Base-by-base conservation (phyloP, 345 rosid genomes). In the Eucalyptus globulus region DNA sequence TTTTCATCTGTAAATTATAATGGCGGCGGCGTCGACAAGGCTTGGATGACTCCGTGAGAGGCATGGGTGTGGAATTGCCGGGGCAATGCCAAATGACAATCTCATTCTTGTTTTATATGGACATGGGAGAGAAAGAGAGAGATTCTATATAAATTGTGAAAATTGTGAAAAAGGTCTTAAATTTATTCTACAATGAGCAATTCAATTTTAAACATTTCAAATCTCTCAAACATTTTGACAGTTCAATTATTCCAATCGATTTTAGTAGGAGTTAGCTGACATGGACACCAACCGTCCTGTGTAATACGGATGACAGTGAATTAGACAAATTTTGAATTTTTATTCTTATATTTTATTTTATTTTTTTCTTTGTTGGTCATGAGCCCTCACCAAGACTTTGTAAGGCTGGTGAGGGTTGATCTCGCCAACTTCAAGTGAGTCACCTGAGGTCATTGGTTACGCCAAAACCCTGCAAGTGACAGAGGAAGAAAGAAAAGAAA, bases 401-500 rank as follows among this genome's bases (percentile, higher is more conserved):
- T 2, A 1, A 56, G 62, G 62, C 62, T 10, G 0, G 29, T 5
- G 6, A 56, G 62, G 62, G 62, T 24, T 24, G 27, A 24, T 6
- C 62, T 56, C 3, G 6, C 6, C 27, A 56, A 56, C 27, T 56
- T 56, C 27, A 8, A 56, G 62, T 5, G 5, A 56, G 60, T 56
- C 62, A 56, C 62, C 6, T 0, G 3, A 26, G 5, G 29, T 56
- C 1, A 0, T 9, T 9, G 12, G 27, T 1, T 56, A 56, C 5
- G 13, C 3, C 0, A 1, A 56, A 6, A 24, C 62, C 27, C 0
- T 4, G 1, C 13, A 56, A 56, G 6, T 14, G 3, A 14, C 0
- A 16, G 19, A 50, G 53, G 7, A 50, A 50, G 8, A 50, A 50
- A 50, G 21, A 15, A 14, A 50, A 15, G 7, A 12, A 49, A 49